These are phyloP conservation scores for Saccharomycopsis schoenii DNA, from an alignment of 805 yeast species.

Conservation along the genomic window DNA sequence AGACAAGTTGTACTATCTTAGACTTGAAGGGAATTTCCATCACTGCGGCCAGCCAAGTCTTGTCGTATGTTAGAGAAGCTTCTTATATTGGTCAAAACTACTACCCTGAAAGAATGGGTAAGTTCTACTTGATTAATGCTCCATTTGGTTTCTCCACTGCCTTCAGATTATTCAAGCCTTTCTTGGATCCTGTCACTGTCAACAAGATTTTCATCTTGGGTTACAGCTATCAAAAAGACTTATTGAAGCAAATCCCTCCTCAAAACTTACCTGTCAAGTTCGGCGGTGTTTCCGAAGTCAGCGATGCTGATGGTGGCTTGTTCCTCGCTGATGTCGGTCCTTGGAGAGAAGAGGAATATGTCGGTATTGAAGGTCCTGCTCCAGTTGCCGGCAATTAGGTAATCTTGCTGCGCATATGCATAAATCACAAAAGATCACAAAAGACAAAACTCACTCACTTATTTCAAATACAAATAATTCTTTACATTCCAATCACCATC, in stretches of 20 bases:
- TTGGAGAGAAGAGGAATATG: slow-evolving; percentile 83
- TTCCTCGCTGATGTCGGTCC: slow-evolving; percentile 90
- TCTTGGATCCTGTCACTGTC: slow-evolving; percentile 95
- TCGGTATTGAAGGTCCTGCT: slow-evolving; percentile 95
- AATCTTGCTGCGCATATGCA: neutral
- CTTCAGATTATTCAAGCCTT: slow-evolving; percentile 82
- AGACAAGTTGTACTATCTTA: slow-evolving; percentile 93
- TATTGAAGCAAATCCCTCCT: slow-evolving; percentile 84
- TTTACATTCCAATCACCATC: neutral
- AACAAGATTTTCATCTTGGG: slow-evolving; percentile 88
- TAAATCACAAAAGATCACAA: too few relatives aligned
- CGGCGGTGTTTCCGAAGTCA: slow-evolving; percentile 70
- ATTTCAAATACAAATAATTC: neutral
- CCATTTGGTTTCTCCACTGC: slow-evolving; percentile 97
- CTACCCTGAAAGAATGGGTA: slow-evolving; percentile 99
- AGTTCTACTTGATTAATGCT: slow-evolving; percentile 88
- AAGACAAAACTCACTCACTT: neutral
- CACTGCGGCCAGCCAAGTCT: slow-evolving; percentile 72
- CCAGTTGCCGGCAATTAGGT: slow-evolving; percentile 38
- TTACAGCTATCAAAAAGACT: slow-evolving; percentile 64
- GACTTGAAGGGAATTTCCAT: slow-evolving; percentile 92
- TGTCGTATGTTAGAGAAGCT: slow-evolving; percentile 85
- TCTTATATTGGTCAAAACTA: slow-evolving; percentile 91
- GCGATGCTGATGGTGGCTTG: slow-evolving; percentile 67
- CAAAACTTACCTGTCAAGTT: slow-evolving; percentile 87